phyloP scores from a whole-genome alignment of 2,329 filamentous ascomycete genomes.

The Chaetomium olivaceum region DNA sequence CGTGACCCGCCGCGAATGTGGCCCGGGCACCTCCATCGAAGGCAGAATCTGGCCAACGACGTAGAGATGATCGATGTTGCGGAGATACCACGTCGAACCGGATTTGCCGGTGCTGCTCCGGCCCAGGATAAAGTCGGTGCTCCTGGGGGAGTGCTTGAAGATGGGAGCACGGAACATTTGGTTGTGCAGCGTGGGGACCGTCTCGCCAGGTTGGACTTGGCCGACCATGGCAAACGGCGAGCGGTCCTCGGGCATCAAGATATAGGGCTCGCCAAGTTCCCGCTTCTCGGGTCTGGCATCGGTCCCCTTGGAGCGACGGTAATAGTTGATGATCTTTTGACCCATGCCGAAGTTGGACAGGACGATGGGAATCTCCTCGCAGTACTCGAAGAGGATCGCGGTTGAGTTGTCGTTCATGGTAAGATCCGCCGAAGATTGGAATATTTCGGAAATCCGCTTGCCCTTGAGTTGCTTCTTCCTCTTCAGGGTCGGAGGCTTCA shows the following conservation, averaged over 20 bases:
- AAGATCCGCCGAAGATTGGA: conserved; percentile 76
- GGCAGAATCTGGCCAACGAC: conserved; percentile 93
- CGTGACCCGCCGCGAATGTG: conserved; percentile 91
- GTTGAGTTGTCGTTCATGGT: conserved; percentile 87
- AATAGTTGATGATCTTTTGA: conserved; percentile 94
- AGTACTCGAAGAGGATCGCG: conserved; percentile 89
- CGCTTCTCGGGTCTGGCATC: conserved; percentile 78
- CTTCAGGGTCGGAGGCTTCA: conserved; percentile 66
- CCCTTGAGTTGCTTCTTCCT: conserved; percentile 84
- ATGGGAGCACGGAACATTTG: conserved; percentile 93
- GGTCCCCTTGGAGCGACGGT: conserved; percentile 71
- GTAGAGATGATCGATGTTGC: conserved; percentile 87
- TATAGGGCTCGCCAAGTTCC: conserved; percentile 84
- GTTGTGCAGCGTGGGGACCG: conserved; percentile 88
- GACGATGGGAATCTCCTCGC: conserved; percentile 87
- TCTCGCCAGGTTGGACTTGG: conserved; percentile 86
- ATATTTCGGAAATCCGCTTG: conserved; percentile 75
- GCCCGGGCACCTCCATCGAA: conserved; percentile 86
- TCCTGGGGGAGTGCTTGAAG: conserved; percentile 78
- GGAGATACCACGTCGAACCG: conserved; percentile 79
- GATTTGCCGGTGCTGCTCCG: conserved; percentile 75
- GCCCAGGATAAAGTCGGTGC: conserved; percentile 83
- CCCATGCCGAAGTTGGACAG: conserved; percentile 98
- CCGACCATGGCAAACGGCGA: conserved; percentile 96
- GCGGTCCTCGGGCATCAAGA: conserved; percentile 88